phyloP scores from a whole-genome alignment of 768 basidiomycete species.

The Trametes punicea region DNA sequence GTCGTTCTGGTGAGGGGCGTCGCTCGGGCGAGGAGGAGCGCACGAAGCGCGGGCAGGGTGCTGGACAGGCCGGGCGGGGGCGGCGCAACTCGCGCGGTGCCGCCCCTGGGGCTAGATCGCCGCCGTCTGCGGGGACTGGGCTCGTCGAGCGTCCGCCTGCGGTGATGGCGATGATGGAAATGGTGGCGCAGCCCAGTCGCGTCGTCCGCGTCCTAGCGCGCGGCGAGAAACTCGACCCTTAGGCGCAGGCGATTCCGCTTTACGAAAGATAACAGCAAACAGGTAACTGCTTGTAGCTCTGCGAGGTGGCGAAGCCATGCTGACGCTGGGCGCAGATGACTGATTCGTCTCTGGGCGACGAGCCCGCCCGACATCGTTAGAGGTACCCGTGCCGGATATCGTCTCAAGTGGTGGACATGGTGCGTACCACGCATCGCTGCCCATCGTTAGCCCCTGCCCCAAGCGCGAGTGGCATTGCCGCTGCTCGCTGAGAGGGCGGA shows the following conservation, averaged over 20 bases:
- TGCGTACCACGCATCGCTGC: neutral
- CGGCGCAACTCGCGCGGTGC: slow-evolving; percentile 25
- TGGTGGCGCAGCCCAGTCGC: slow-evolving; percentile 67
- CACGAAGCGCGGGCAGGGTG: slow-evolving; percentile 18
- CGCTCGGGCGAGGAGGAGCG: slow-evolving; percentile 31
- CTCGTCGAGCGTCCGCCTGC: slow-evolving; percentile 77
- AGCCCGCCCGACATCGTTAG: slow-evolving; percentile 7
- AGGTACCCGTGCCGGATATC: neutral
- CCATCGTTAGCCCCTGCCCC: neutral
- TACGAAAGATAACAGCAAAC: neutral
- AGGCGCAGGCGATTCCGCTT: neutral
- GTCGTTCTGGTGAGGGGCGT: slow-evolving; percentile 24
- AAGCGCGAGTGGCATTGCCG: neutral
- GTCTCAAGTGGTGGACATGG: neutral
- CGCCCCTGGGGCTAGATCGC: slow-evolving; percentile 11
- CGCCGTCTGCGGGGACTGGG: slow-evolving; percentile 25
- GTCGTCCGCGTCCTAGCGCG: slow-evolving; percentile 78
- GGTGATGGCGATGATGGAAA: slow-evolving; percentile 80
- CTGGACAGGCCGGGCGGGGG: slow-evolving; percentile 14
- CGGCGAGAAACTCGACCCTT: slow-evolving; percentile 76
- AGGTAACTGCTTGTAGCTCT: too few relatives aligned
- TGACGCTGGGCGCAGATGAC: neutral
- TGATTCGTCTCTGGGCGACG: neutral
- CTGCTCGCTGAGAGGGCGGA: neutral
- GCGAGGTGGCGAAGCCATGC: too few relatives aligned